phyloP scores from a whole-genome alignment of 805 yeast species.

The Schwanniomyces polymorphus region DNA sequence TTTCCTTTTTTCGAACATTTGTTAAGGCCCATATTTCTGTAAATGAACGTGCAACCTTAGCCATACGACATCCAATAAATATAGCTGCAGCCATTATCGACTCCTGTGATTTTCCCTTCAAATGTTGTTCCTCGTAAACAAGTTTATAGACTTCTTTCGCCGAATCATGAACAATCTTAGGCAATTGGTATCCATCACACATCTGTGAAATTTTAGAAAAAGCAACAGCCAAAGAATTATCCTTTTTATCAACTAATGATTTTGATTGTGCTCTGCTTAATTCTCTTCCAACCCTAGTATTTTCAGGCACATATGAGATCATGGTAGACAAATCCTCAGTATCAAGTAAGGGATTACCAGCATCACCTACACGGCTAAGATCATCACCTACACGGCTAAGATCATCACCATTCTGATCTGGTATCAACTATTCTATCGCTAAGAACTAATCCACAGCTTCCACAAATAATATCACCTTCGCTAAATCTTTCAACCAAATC shows the following conservation, averaged over 20 bases:
- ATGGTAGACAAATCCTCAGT: constrained; percentile 90
- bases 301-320: constrained; percentile 85
- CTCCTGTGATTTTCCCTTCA: constrained; percentile 90
- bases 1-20: constrained; percentile 89
- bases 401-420: constrained; percentile 97
- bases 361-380: constrained; percentile 99
- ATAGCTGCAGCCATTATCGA: constrained; percentile 96
- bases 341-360: constrained; percentile 87
- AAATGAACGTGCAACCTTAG: constrained; percentile 90
- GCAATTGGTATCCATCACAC: constrained; percentile 95
- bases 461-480: constrained; percentile 99
- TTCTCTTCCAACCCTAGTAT: constrained; percentile 84
- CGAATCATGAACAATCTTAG: constrained; percentile 94
- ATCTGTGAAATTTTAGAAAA: constrained; percentile 89
- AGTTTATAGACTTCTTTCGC: constrained; percentile 95
- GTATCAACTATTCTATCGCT: constrained; percentile 93
- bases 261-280: constrained; percentile 86
- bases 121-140: constrained; percentile 80
- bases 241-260: constrained; percentile 82
- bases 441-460: constrained; percentile 90
- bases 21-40: constrained; percentile 96
- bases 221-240: constrained; percentile 84
- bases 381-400: constrained; percentile 98
- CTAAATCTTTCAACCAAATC: constrained; percentile 92
- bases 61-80: constrained; percentile 90